Conservation (phyloP, 768 basidiomycete species). For the Lepiota subincarnata region DNA sequence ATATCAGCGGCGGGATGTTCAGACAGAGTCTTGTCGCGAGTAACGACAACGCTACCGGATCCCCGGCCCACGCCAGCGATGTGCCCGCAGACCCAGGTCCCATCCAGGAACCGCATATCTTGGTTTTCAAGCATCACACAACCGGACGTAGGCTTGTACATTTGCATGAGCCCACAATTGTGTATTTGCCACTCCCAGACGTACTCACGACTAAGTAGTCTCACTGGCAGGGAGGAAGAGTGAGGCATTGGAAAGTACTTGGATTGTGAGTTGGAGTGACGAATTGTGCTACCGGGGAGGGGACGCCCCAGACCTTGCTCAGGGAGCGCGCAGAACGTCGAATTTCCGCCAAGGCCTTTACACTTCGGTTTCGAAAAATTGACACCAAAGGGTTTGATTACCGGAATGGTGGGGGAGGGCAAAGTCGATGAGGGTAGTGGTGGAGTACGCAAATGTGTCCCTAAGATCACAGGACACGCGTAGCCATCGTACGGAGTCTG, state of each 20-base stretch:
- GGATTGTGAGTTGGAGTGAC: conserved; percentile 61
- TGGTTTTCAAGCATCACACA: conserved; percentile 76
- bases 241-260: conserved; percentile 61
- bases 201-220: conserved; percentile 91
- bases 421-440: conserved; percentile 77
- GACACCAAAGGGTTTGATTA: conserved; percentile 90
- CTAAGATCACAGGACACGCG: too few species aligned
- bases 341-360: conserved; percentile 41
- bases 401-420: conserved; percentile 74
- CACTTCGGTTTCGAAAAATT: conserved; percentile 39
- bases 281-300: conserved; percentile 69
- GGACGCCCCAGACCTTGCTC: conserved; percentile 72
- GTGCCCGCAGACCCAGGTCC: conserved; percentile 57
- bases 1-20: conserved; percentile 81
- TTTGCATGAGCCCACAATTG: conserved; percentile 73
- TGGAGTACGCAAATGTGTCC: too few species aligned
- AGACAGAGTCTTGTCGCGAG: conserved; percentile 76
- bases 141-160: conserved; percentile 69
- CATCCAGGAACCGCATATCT: conserved; percentile 70
- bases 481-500: too few species aligned
- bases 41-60: conserved; percentile 48
- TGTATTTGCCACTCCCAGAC: conserved; percentile 92
- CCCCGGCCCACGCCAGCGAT: conserved; percentile 82
- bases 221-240: conserved; percentile 72
- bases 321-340: conserved; percentile 47